Evolutionary conservation across 2,329 filamentous ascomycete genomes (phyloP).

Genomic region (Fusarium anguioides): DNA sequence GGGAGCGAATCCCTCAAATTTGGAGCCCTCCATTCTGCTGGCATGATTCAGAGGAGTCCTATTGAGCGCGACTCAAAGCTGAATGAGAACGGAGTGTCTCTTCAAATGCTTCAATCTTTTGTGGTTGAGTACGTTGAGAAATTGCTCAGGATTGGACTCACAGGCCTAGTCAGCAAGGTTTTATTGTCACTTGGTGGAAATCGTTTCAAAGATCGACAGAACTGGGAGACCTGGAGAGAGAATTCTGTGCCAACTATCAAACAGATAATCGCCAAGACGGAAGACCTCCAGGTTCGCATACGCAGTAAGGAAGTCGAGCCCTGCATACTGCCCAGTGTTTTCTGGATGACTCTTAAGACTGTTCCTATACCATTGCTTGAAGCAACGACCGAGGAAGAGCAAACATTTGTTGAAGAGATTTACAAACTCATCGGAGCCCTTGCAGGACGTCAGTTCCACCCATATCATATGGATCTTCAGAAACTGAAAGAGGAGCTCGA

Average conservation of each 20-base stretch:
- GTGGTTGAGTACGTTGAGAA: background rate
- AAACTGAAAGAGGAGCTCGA: conserved; percentile 24
- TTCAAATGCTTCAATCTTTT: conserved; percentile 13
- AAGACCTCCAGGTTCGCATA: conserved; percentile 2
- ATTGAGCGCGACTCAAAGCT: conserved; percentile 8
- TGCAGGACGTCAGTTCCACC: conserved; percentile 8
- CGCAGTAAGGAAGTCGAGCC: background rate
- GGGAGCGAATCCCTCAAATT: background rate
- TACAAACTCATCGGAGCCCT: conserved; percentile 28
- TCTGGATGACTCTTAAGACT: conserved; percentile 20
- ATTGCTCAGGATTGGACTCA: conserved; percentile 3
- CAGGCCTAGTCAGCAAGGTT: background rate
- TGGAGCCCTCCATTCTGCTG: conserved; percentile 8
- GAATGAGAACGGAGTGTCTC: background rate
- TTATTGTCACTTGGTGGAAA: background rate
- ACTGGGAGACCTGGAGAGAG: conserved; percentile 29
- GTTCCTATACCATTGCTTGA: conserved; percentile 28
- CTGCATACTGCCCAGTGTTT: conserved; percentile 23
- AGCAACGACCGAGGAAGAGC: background rate
- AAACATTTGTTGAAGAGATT: conserved; percentile 19
- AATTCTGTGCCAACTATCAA: conserved; percentile 41
- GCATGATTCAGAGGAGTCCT: conserved; percentile 1
- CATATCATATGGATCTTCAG: conserved; percentile 42
- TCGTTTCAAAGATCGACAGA: background rate
- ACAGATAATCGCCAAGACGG: conserved; percentile 28